These are phyloP conservation scores for Lepidopterella palustris DNA, from an alignment of 495 filamentous ascomycete species.

Conservation along the genomic window DNA sequence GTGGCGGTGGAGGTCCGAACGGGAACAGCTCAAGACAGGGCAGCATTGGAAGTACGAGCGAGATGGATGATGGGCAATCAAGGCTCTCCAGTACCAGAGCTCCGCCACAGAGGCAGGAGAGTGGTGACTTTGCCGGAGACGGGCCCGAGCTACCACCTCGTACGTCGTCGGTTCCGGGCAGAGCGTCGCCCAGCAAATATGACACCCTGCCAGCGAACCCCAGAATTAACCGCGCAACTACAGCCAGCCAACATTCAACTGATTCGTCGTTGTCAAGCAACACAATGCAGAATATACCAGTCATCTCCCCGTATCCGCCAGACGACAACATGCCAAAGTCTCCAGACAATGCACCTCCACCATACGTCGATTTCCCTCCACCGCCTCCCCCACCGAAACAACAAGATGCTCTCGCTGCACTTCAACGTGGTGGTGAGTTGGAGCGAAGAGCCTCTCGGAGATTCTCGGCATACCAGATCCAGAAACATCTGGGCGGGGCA, in stretches of 20 bases:
- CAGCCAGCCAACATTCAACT: slow-evolving; percentile 37
- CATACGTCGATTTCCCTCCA: slow-evolving; percentile 33
- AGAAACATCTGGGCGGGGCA: slow-evolving; percentile 77
- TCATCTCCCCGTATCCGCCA: slow-evolving; percentile 57
- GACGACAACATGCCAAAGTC: slow-evolving; percentile 48
- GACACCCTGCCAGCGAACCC: slow-evolving; percentile 32
- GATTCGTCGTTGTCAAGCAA: slow-evolving; percentile 58
- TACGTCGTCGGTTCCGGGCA: slow-evolving; percentile 39
- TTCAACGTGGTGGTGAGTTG: slow-evolving; percentile 87
- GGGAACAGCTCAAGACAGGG: slow-evolving; percentile 48
- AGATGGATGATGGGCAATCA: slow-evolving; percentile 51
- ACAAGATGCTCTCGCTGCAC: slow-evolving; percentile 81
- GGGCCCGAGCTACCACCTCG: slow-evolving; percentile 43
- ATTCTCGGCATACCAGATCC: slow-evolving; percentile 93
- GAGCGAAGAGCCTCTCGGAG: slow-evolving; percentile 86
- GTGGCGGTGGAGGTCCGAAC: slow-evolving; percentile 32
- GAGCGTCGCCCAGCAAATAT: slow-evolving; percentile 31
- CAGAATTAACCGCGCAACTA: slow-evolving; percentile 41
- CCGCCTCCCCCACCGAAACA: slow-evolving; percentile 54
- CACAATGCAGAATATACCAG: slow-evolving; percentile 61
- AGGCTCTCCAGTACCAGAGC: slow-evolving; percentile 29
- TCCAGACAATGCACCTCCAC: slow-evolving; percentile 62
- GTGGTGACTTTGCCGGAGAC: slow-evolving; percentile 42
- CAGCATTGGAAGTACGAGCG: slow-evolving; percentile 57
- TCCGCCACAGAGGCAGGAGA: slow-evolving; percentile 44